Percentiles rank a stretch among this genome's conserved stretches.
Conservation (phyloP, 1,284 basidiomycete genomes). For the Trichosporon coremiiforme region DNA sequence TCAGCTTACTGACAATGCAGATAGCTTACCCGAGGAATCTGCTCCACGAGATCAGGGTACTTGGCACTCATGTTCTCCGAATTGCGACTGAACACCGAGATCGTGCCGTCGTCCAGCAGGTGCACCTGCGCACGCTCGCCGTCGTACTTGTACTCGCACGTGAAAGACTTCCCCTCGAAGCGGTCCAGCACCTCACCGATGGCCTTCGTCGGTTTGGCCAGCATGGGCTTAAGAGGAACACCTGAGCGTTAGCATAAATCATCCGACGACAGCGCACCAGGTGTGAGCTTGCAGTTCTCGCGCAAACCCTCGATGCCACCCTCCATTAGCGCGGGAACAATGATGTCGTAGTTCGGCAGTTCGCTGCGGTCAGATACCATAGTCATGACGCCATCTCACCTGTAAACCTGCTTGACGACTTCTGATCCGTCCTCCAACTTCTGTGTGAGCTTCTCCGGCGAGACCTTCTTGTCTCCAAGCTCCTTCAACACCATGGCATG, state of each 20-base stretch:
- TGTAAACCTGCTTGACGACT: constrained; percentile 87
- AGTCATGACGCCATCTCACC: constrained; percentile 59
- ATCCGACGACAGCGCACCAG: constrained; percentile 60
- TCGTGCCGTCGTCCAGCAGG: constrained; percentile 72
- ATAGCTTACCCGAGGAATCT: constrained; percentile 74
- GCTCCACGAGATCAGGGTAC: constrained; percentile 96
- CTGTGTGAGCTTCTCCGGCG: constrained; percentile 69
- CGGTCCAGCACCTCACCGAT: constrained; percentile 98
- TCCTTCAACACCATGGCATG: constrained; percentile 81
- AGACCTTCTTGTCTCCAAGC: constrained; percentile 74
- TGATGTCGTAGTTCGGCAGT: constrained; percentile 87
- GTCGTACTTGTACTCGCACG: constrained; percentile 99
- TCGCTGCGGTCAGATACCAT: constrained; percentile 64
- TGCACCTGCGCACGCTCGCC: constrained; percentile 97
- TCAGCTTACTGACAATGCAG: constrained; percentile 23
- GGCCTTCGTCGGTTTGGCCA: constrained; percentile 98
- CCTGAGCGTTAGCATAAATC: constrained; percentile 43
- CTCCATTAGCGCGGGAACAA: constrained; percentile 85
- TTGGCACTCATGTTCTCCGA: constrained; percentile 99
- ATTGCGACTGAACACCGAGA: constrained; percentile 92
- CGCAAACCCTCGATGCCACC: constrained; percentile 72
- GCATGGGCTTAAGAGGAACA: constrained; percentile 97
- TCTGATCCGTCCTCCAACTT: constrained; percentile 78
- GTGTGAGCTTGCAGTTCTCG: constrained; percentile 84
- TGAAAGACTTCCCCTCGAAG: constrained; percentile 93